Conservation (phyloP, 140 eudicot genomes). For the Anethum foeniculum region DNA sequence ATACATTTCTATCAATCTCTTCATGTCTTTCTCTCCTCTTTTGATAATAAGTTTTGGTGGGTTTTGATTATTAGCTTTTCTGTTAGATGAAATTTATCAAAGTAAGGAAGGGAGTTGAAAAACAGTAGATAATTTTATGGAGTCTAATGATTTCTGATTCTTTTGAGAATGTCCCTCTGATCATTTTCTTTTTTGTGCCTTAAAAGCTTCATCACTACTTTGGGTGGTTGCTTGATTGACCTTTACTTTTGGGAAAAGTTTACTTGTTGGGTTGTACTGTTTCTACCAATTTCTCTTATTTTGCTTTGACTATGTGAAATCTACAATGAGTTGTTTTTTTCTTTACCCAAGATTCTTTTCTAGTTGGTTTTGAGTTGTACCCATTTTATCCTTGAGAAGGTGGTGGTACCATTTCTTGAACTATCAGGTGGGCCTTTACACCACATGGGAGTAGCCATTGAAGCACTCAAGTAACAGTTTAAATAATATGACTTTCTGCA, state of each 20-base stretch:
- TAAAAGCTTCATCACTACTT: constrained; percentile 45
- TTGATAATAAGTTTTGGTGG: constrained; percentile 21
- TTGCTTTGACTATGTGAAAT: constrained; percentile 19
- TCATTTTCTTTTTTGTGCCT: constrained; percentile 37
- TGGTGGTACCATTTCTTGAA: constrained; percentile 14
- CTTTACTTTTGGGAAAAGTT: constrained; percentile 30
- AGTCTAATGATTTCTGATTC: constrained; percentile 40
- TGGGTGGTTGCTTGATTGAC: constrained; percentile 28
- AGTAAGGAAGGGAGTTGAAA: constrained; percentile 46
- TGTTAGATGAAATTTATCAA: constrained; percentile 27
- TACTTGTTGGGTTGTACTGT: constrained; percentile 15
- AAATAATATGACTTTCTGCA: constrained; percentile 12
- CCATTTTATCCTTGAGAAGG: constrained; percentile 12
- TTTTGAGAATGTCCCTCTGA: constrained; percentile 37
- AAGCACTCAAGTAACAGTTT: constrained; percentile 14
- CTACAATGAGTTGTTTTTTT: neutral
- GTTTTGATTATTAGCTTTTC: constrained; percentile 37
- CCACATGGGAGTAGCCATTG: constrained; percentile 14
- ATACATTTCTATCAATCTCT: constrained; percentile 21
- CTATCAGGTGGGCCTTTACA: constrained; percentile 9
- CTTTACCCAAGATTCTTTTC: constrained; percentile 5
- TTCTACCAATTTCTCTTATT: constrained; percentile 15
- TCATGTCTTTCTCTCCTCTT: constrained; percentile 32
- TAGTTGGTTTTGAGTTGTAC: neutral
- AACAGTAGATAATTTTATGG: constrained; percentile 27